phyloP scores from a whole-genome alignment of 1,139 yeast species.

The Taiozyma sp. region DNA sequence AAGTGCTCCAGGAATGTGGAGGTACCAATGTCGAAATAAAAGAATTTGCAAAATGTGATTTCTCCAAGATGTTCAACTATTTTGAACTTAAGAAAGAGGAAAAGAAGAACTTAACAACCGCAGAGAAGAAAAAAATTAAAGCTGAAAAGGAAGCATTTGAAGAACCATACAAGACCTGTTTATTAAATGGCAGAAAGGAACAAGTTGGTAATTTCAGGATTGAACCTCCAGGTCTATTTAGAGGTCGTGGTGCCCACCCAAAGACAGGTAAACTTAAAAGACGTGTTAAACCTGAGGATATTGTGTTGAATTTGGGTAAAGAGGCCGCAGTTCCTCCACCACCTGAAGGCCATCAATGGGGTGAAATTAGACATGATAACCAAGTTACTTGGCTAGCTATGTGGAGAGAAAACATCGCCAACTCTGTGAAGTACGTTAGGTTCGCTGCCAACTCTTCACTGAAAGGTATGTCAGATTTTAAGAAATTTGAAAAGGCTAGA shows the following conservation, averaged over 20 bases:
- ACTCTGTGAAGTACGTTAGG: conserved; percentile 80
- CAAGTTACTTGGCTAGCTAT: conserved; percentile 95
- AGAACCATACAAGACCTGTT: conserved; percentile 78
- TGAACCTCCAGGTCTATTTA: conserved; percentile 93
- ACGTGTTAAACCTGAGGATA: conserved; percentile 86
- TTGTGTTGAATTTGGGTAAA: conserved; percentile 76
- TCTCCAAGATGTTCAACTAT: conserved; percentile 65
- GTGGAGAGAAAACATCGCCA: conserved; percentile 94
- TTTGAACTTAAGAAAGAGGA: conserved; percentile 70
- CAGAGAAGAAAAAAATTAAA: conserved; percentile 70
- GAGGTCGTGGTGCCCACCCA: conserved; percentile 98
- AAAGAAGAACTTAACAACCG: conserved; percentile 60
- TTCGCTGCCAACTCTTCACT: conserved; percentile 89
- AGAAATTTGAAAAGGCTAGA: conserved; percentile 91
- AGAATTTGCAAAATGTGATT: conserved; percentile 71
- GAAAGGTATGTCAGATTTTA: conserved; percentile 87
- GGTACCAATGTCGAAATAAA: conserved; percentile 56
- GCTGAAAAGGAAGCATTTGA: conserved; percentile 71
- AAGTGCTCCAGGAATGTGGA: conserved; percentile 65
- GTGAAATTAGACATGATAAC: conserved; percentile 80
- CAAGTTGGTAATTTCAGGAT: conserved; percentile 91
- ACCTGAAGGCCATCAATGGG: conserved; percentile 90
- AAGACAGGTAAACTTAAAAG: conserved; percentile 85
- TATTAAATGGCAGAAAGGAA: conserved; percentile 83
- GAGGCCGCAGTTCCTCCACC: conserved; percentile 74